phyloP scores from a whole-genome alignment of 116 monocot genomes.

The Papilionanthe hybrid region DNA sequence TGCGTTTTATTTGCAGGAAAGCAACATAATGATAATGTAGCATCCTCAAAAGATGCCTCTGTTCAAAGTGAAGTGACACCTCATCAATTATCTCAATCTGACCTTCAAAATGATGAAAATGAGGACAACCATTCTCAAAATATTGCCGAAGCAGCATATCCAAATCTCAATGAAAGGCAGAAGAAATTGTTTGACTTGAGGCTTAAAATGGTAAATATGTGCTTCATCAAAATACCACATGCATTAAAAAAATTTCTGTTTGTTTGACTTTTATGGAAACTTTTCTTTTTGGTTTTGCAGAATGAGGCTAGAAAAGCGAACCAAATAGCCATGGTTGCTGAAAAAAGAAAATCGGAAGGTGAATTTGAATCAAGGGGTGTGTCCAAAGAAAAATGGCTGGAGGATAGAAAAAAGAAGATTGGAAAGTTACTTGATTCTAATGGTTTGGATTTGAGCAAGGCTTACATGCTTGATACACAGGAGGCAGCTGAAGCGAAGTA shows the following conservation, averaged over 20 bases:
- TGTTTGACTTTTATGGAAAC: background rate
- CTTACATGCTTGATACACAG: slow-evolving; percentile 99
- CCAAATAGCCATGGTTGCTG: slow-evolving; percentile 87
- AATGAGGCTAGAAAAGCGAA: slow-evolving; percentile 96
- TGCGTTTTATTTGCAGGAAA: slow-evolving; percentile 19
- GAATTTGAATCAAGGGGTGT: slow-evolving; percentile 78
- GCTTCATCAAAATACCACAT: background rate
- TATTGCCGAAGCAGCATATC: slow-evolving; percentile 45
- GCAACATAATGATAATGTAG: slow-evolving; percentile 19
- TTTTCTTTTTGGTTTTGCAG: slow-evolving; percentile 25
- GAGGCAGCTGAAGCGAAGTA: slow-evolving; percentile 87
- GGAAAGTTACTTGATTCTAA: slow-evolving; percentile 96
- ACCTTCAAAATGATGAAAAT: slow-evolving; percentile 12
- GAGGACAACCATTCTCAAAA: slow-evolving; percentile 27
- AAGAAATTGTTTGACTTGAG: slow-evolving; percentile 85
- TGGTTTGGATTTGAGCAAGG: slow-evolving; percentile 89
- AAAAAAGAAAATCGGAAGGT: slow-evolving; percentile 79
- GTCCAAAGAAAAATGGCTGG: slow-evolving; percentile 94
- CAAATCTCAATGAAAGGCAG: slow-evolving; percentile 66
- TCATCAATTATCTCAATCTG: background rate
- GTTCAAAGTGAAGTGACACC: slow-evolving; percentile 15
- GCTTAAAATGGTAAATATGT: slow-evolving; percentile 70
- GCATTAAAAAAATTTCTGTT: background rate
- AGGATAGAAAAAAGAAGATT: slow-evolving; percentile 93
- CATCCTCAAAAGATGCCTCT: slow-evolving; percentile 19